Evolutionary conservation across 2,329 filamentous ascomycete genomes (phyloP), one percentile per base, ranked within the genome.

Genomic region (Aspergillus novofumigatus): DNA sequence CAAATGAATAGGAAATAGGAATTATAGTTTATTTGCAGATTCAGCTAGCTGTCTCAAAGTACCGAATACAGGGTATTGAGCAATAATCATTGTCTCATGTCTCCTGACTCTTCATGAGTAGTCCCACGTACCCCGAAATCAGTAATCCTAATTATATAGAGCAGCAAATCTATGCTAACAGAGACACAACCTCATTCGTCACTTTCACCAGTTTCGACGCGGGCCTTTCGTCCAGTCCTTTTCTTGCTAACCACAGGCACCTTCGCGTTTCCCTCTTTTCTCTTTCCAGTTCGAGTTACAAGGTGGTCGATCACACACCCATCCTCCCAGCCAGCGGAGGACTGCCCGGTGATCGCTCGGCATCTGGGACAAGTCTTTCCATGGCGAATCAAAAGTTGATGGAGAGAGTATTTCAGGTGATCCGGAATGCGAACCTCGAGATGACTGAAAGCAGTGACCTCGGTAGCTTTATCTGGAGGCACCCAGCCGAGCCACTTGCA

Each of bases 281-380:
- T 80, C 57, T 75, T 79, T 7, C 83, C 84, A n/a, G 77, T 81
- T 53, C 84, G 74, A 55, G 73, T 81, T 4, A 87, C 82, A 38
- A 87, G 69, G 67, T 87, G 82, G 52, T 88, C 86, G 67, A 88
- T 86, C 8, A 82, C 80, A 73, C 86, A 89, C 0, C 82, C 82
- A 17, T 84, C 75, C 3, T 85, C 78, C 86, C 88, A 91, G 0
- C 81, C 82, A 26, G 80, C 80, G 51, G 82, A 87, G 1, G 80
- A 81, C 61, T 83, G 77, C 0, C 82, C 81, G 0, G 87, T 90
- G 1, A 80, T 80, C 0, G 85, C 85, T 48, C 82, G 75, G 67
- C 85, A 88, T 47, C 84, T 72, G 0, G 81, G 80, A 72, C 85
- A 88, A 9, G 71, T 76, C 67, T 85, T 87, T 2, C 85, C 85